A percentile compares a stretch with the other conserved stretches of the same genome.
Conservation (phyloP, 2,329 filamentous ascomycete genomes). For the Spiromastix sp. region DNA sequence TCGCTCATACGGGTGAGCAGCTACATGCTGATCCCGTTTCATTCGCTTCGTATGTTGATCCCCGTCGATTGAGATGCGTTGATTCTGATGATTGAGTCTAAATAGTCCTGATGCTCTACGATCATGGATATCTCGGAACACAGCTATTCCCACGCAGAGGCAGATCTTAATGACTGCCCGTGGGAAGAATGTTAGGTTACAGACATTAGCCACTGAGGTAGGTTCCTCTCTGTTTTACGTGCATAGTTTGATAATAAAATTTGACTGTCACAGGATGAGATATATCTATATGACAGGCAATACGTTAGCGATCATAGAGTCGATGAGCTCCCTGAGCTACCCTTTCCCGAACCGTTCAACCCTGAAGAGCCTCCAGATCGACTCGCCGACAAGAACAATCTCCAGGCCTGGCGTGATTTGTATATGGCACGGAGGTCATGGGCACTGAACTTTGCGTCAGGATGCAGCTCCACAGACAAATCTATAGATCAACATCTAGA, state of each 20-base stretch:
- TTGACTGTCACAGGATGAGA: conserved; percentile 55
- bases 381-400: conserved; percentile 65
- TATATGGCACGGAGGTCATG: conserved; percentile 73
- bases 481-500: conserved; percentile 46
- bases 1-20: conserved; percentile 86
- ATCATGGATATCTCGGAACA: conserved; percentile 65
- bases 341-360: conserved; percentile 47
- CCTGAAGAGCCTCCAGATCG: conserved; percentile 64
- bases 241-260: conserved; percentile 1
- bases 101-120: conserved; percentile 72
- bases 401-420: conserved; percentile 79
- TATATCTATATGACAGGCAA: conserved; percentile 85
- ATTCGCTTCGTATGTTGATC: conserved; percentile 57
- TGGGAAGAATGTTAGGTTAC: conserved; percentile 73
- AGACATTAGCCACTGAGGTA: conserved; percentile 72
- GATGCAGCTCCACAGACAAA: conserved; percentile 56
- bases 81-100: too few relatives aligned
- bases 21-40: conserved; percentile 66
- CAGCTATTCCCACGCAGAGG: conserved; percentile 61
- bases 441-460: conserved; percentile 60
- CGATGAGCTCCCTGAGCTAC: conserved; percentile 41
- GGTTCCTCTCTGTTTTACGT: conserved; percentile 1
- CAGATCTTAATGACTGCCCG: conserved; percentile 80
- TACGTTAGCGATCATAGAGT: conserved; percentile 42
- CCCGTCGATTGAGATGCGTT: conserved; percentile 1